Base-by-base conservation (phyloP, 2,329 filamentous ascomycete species). In the Apiospora kogelbergensis region DNA sequence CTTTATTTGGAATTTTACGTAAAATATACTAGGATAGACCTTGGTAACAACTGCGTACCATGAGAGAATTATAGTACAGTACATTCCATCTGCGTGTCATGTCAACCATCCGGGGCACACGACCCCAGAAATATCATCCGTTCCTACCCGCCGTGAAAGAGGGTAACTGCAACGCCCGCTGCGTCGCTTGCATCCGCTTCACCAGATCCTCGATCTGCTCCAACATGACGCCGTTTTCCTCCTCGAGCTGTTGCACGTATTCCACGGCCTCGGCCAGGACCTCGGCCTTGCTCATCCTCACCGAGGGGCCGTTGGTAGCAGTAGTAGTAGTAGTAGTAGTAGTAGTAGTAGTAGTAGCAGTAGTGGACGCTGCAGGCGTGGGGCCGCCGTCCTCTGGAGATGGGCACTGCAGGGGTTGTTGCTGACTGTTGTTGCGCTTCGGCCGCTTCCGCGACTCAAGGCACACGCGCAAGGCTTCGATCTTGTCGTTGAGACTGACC, bases 281-380 rank as follows among this genome's bases (percentile, higher is more conserved):
- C 40, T 65, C 63, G 40, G 63, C 63, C 40, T 65, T 65, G 37
- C 30, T 65, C 63, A 65, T 65, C 11, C 63, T 30, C 24, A 11
- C n/a, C 37, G 33, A 0, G 7, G 63, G 37, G 4, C 6, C 40
- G 9, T 30, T 20, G 17, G 13, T 22, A 1, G 37, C 17, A 5
- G 46, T 53, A 2, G 46, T 26, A 4, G 48, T 20, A 20, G 48
- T 17, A 2, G 24, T 5, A 1, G 48, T 57, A 13, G 48, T 20
- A 15, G 13, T 22, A 1, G 37, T 30, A 5, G 46, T 53, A 2
- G 24, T 20, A 6, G 53, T n/a, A n/a, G 53, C 10, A 4, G 24
- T 6, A 2, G 48, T 57, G 26, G 48, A 33, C 33, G 17, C 53
- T 2, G 48, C 48, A 46, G 44, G 44, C 15, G 24, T 17, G 1